A percentile compares a stretch with the other conserved stretches of the same genome.
Evolutionary conservation across 441 rosid genomes (phyloP).

Genomic region (Populus hybrid): DNA sequence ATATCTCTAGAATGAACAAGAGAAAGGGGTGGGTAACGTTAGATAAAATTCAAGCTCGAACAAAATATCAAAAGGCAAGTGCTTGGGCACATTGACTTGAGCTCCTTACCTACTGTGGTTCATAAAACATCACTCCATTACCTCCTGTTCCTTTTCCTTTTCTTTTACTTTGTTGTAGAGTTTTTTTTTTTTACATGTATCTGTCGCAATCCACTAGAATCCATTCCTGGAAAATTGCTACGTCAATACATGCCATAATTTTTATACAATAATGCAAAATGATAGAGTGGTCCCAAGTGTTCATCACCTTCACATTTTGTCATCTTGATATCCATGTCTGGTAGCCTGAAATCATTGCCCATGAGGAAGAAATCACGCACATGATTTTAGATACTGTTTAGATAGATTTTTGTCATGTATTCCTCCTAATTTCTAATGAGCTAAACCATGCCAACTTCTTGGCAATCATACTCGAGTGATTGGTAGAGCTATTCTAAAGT

Average conservation of each 20-base stretch:
- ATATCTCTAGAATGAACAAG: not conserved
- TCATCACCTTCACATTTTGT: not conserved
- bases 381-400: not conserved
- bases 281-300: not conserved
- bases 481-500: not conserved
- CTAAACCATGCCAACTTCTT: not conserved
- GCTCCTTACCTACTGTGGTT: slow-evolving; percentile 6
- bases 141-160: not conserved
- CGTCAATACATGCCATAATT: not conserved
- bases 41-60: not conserved
- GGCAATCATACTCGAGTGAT: not conserved
- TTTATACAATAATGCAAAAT: not conserved
- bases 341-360: not conserved
- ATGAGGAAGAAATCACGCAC: not conserved
- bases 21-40: not conserved
- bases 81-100: slow-evolving; percentile 4
- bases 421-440: not conserved
- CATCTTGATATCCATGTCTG: not conserved
- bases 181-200: not conserved
- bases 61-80: not conserved
- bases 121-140: not conserved
- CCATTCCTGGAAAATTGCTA: not conserved
- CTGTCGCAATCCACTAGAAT: not conserved
- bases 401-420: slow-evolving; percentile 1
- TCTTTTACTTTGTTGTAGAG: not conserved